Evolutionary conservation across 1,284 basidiomycete species (phyloP).

Genomic region (Ganoderma boninense): DNA sequence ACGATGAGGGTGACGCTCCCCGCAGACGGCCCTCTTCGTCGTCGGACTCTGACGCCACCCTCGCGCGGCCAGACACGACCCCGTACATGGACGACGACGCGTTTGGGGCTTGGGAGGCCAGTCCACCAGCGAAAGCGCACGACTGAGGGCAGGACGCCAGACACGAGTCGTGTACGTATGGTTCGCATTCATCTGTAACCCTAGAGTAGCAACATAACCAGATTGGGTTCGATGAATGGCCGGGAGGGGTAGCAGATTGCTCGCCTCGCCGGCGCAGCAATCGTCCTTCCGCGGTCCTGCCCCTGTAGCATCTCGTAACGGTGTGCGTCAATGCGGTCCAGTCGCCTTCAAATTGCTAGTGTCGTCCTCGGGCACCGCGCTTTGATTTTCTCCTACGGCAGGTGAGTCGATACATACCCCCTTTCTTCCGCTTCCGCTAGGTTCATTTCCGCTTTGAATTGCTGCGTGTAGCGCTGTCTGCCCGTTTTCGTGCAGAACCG

Average conservation of each 20-base stretch:
- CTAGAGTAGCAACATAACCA: neutral
- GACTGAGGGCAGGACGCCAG: neutral
- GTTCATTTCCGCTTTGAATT: neutral
- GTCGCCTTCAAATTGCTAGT: neutral
- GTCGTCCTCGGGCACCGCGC: neutral
- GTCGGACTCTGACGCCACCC: constrained; percentile 50
- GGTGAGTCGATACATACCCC: neutral
- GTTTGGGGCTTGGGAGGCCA: constrained; percentile 38
- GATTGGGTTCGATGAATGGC: neutral
- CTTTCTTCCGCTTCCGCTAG: neutral
- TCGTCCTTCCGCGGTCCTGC: neutral
- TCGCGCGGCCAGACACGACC: constrained; percentile 40
- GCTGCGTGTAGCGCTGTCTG: neutral
- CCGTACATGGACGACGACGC: constrained; percentile 37
- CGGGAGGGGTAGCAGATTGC: neutral
- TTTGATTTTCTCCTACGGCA: neutral
- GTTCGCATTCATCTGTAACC: neutral
- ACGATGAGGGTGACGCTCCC: constrained; percentile 27
- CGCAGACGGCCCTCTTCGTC: constrained; percentile 45
- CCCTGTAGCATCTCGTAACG: neutral
- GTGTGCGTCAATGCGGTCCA: neutral
- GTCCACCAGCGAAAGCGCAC: constrained; percentile 12
- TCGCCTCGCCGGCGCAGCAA: no score
- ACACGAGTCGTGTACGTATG: neutral
- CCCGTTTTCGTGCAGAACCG: neutral